Evolutionary conservation across 495 filamentous ascomycete genomes (phyloP), one percentile per base, ranked within the genome.

Genomic region (Aspergillus conjunctus): DNA sequence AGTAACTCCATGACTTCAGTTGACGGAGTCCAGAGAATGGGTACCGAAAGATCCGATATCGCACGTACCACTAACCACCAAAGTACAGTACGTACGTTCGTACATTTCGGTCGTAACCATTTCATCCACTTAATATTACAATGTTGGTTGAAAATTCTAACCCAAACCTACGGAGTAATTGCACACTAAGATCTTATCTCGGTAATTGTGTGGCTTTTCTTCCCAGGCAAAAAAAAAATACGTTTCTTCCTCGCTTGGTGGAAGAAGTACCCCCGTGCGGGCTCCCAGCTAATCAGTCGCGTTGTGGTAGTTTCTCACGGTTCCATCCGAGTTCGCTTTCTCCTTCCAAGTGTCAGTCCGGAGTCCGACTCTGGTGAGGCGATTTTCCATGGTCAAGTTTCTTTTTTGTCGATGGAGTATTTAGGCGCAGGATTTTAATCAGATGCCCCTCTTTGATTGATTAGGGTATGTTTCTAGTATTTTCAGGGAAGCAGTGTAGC

Each of bases 41-140:
- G 14, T 43, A 17, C 48, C 48, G 33, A 60, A 64, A 60, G 18
- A 61, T 59, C 66, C 66, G 66, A 68, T 63, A 61, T 68, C 66
- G 66, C 66, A 68, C 39, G 26, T 26, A 26, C 2, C 26, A 26
- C n/a, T n/a, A n/a, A n/a, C n/a, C n/a, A n/a, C n/a, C n/a, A n/a
- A n/a, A n/a, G n/a, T n/a, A n/a, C 26, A 26, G 26, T 26, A 26
- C 26, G 2, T 26, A 26, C 26, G 26, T 26, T 2, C 26, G 26
- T 26, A 26, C 26, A 26, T 26, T 26, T 26, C 26, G 26, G 26
- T 5, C 26, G 26, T 26, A 26, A 26, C 26, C 26, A 26, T 26
- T 26, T 5, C 26, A 2, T 26, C 5, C 2, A 26, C 26, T 26
- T 26, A 26, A 26, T 26, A 26, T 26, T 26, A 26, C 26, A 26